Evolutionary conservation across 805 yeast genomes (phyloP), one percentile per base, ranked within the genome.

Genomic region (Candida methanosorbosa): DNA sequence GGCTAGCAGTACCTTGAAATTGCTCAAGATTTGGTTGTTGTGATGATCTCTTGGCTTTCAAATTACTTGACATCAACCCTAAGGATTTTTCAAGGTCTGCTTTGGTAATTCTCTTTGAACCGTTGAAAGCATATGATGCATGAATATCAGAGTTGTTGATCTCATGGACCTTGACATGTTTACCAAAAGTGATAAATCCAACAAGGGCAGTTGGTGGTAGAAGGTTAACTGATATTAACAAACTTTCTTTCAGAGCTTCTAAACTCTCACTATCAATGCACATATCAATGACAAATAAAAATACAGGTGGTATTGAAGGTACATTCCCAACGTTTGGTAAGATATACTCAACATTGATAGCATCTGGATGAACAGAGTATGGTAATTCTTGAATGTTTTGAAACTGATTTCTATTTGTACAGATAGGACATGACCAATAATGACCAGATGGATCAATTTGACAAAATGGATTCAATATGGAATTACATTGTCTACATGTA

Each of bases 171-270:
- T 64, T 68, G 18, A 78, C 78, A 47, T 75, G 63, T 37, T 73
- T 73, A 5, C 84, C 85, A 55, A 54, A 78, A 1, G 78, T 63
- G 32, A 78, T 61, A 18, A 78, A 56, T 1, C 81, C 81, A 27
- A 79, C 70, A 25, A 73, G 49, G 1, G 80, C 63, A 40, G 71
- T 59, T 18, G 70, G 65, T 1, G 83, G 83, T 23, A 78, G 53
- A 33, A 52, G 38, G 26, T 47, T 47, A 18, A 76, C 56, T 4
- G 74, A 60, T 9, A 61, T 48, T 14, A 62, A 40, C 15, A 78
- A 48, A 3, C 72, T 63, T 32, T 75, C 80, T 38, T 68, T 70
- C 39, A 79, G 49, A 0, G 78, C 63, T 12, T 48, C 62, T 23
- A 75, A 53, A 39, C 72, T 76, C 17, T 74, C 81, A 3, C 54